These are phyloP conservation scores for Escallonia rubra DNA, from an alignment of 129 eudicot species.

Conservation along the genomic window DNA sequence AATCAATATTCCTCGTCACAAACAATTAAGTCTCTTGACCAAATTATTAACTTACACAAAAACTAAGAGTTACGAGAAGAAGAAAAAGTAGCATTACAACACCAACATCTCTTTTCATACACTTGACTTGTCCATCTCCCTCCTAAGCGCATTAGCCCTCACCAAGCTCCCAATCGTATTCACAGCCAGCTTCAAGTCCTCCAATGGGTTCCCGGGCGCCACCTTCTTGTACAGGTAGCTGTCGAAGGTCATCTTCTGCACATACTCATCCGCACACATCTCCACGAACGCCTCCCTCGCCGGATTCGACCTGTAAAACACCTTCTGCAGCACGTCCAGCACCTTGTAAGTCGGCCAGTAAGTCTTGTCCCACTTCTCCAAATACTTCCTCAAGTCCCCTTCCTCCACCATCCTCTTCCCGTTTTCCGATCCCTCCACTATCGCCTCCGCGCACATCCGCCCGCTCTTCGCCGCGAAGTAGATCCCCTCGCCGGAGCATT, in stretches of 20 bases:
- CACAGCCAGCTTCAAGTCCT: slow-evolving; percentile 88
- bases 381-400: slow-evolving; percentile 63
- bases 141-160: slow-evolving; percentile 88
- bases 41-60: too few species aligned
- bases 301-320: slow-evolving; percentile 88
- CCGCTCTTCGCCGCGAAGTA: slow-evolving; percentile 98
- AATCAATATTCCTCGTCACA: too few species aligned
- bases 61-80: too few species aligned
- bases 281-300: slow-evolving; percentile 99
- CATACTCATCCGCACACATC: slow-evolving; percentile 96
- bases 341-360: slow-evolving; percentile 99
- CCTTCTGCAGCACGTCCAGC: slow-evolving; percentile 81
- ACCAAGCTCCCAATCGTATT: slow-evolving; percentile 87
- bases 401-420: slow-evolving; percentile 88
- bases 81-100: too few species aligned
- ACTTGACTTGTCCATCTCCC: slow-evolving; percentile 80
- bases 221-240: slow-evolving; percentile 95
- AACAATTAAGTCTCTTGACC: too few species aligned
- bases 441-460: slow-evolving; percentile 96
- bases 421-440: slow-evolving; percentile 86
- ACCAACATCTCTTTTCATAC: too few species aligned
- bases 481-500: slow-evolving; percentile 95
- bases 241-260: slow-evolving; percentile 98
- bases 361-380: slow-evolving; percentile 89
- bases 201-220: slow-evolving; percentile 86